These are phyloP conservation scores for Panaeolus cyanescens DNA, from an alignment of 768 basidiomycete species.

Conservation along the genomic window DNA sequence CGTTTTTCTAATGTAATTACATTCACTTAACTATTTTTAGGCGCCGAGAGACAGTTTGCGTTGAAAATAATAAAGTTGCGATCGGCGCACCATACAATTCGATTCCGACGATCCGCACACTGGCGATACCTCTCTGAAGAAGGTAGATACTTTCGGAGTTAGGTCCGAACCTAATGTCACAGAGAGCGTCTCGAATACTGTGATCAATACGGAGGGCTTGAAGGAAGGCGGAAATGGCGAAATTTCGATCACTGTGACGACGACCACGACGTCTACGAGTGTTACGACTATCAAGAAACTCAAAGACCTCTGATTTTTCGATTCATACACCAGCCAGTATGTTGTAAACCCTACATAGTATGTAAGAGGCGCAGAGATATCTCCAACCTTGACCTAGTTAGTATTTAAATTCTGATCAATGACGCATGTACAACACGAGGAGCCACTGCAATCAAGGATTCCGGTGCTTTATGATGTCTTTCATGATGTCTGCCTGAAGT, in stretches of 20 bases:
- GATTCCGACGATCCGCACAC: slow-evolving; percentile 1
- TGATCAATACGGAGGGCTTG: slow-evolving; percentile 23
- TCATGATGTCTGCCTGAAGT: not conserved
- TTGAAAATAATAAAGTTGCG: too few relatives aligned
- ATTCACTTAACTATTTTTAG: too few relatives aligned
- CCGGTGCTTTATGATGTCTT: not conserved
- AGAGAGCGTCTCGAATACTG: slow-evolving; percentile 12
- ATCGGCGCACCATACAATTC: too few relatives aligned
- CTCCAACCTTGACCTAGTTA: too few relatives aligned
- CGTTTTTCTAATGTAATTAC: too few relatives aligned
- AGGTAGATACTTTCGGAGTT: not conserved
- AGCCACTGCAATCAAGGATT: too few relatives aligned
- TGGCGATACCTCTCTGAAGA: not conserved
- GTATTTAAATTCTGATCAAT: too few relatives aligned
- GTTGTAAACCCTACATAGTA: too few relatives aligned
- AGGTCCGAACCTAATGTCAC: slow-evolving; percentile 7
- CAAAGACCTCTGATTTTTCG: slow-evolving; percentile 4
- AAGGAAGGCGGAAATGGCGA: slow-evolving; percentile 25
- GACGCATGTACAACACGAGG: not conserved
- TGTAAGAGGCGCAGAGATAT: too few relatives aligned
- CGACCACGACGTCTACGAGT: slow-evolving; percentile 29
- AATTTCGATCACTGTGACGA: slow-evolving; percentile 30
- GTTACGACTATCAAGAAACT: slow-evolving; percentile 24
- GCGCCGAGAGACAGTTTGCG: too few relatives aligned
- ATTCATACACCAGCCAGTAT: not conserved